Percentiles rank a stretch among this genome's conserved stretches.
phyloP scores from a whole-genome alignment of 2,329 filamentous ascomycete genomes.

The Biscogniauxia sp. region DNA sequence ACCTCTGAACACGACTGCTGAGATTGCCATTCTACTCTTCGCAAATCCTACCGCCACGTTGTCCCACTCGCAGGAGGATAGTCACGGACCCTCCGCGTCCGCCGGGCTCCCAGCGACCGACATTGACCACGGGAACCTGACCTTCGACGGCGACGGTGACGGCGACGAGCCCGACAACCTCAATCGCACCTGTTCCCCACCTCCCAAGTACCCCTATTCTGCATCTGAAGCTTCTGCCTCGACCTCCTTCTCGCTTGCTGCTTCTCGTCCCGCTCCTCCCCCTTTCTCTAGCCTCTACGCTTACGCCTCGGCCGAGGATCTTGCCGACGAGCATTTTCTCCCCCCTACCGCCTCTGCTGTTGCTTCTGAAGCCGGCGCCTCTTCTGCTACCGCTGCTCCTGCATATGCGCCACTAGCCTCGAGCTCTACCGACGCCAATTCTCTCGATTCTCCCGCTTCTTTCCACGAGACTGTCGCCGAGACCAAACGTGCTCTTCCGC shows the following conservation, averaged over 20 bases:
- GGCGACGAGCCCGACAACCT: constrained; percentile 32
- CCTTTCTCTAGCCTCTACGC: constrained; percentile 61
- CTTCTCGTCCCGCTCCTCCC: constrained; percentile 47
- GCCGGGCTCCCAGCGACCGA: constrained; percentile 35
- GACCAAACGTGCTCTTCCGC: constrained; percentile 81
- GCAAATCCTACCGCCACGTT: constrained; percentile 42
- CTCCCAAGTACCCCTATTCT: constrained; percentile 62
- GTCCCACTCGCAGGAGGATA: constrained; percentile 45
- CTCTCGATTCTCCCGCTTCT: constrained; percentile 35
- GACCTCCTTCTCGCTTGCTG: constrained; percentile 31
- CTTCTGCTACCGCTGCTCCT: constrained; percentile 47
- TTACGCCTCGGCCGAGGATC: constrained; percentile 28
- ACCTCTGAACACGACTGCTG: constrained; percentile 6
- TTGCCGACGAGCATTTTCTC: constrained; percentile 32
- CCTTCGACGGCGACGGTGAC: constrained; percentile 35
- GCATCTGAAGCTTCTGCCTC: constrained; percentile 52
- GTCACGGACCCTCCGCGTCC: constrained; percentile 45
- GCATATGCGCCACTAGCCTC: constrained; percentile 50
- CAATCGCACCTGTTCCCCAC: constrained; percentile 47
- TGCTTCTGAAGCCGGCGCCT: constrained; percentile 32
- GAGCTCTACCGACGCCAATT: constrained; percentile 36
- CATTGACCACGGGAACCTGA: constrained; percentile 19
- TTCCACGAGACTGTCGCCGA: constrained; percentile 61
- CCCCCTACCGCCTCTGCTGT: constrained; percentile 20
- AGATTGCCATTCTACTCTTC: constrained; percentile 5